Conservation (phyloP, 805 yeast species). For the Saccharomycopsis selenospora region DNA sequence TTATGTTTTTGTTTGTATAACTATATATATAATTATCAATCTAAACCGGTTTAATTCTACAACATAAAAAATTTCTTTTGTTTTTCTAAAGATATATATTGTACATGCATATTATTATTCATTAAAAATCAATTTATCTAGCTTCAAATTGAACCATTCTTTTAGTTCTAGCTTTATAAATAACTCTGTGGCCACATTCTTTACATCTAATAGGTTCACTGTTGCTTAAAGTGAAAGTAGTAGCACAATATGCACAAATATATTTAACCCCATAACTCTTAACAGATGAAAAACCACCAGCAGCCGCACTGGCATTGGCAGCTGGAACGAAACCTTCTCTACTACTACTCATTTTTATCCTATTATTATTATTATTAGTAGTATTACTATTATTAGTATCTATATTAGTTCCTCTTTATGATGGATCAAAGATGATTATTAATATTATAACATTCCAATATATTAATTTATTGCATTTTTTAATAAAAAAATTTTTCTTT, state of each 20-base stretch:
- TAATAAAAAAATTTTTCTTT: no score
- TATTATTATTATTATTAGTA: slow-evolving; percentile 24
- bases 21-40: no score
- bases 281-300: slow-evolving; percentile 63
- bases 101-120: not conserved
- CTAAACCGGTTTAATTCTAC: no score
- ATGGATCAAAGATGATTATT: no score
- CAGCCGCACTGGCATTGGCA: slow-evolving; percentile 62
- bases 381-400: not conserved
- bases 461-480: no score
- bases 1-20: no score
- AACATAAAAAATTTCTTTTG: no score
- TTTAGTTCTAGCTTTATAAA: slow-evolving; percentile 95
- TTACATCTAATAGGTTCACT: slow-evolving; percentile 97
- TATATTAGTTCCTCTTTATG: no score
- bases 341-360: slow-evolving; percentile 30
- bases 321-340: slow-evolving; percentile 90
- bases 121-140: slow-evolving; percentile 46
- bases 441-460: no score
- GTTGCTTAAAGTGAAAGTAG: slow-evolving; percentile 77
- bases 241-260: slow-evolving; percentile 94
- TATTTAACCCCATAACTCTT: slow-evolving; percentile 83
- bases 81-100: not conserved
- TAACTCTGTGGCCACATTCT: slow-evolving; percentile 97
- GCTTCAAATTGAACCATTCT: slow-evolving; percentile 89